Evolutionary conservation across 2,329 filamentous ascomycete genomes (phyloP), one percentile per base, ranked within the genome.

Genomic region (Bipolaris bicolor): DNA sequence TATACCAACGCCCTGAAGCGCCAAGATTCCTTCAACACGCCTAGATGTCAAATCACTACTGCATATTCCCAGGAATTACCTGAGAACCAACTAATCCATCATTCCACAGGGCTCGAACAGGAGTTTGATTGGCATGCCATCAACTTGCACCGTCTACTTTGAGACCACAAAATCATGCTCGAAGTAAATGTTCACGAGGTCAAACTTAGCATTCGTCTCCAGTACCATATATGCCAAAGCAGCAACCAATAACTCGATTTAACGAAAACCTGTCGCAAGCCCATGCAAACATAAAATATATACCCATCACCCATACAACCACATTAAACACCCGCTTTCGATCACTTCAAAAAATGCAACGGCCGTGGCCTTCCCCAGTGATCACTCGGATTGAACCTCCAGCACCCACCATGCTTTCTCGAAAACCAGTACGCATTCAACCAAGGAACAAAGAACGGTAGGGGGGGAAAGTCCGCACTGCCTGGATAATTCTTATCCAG

Each of bases 311-410:
- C n/a, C 18, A 47, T 3, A 6, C 31, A 34, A 24, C 3, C 7
- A n/a, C 16, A 31, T 7, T 24, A 11, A 26, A 13, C 15, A 11
- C 22, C 2, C 10, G 18, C 9, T 4, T 15, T 26, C 5, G 7
- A 15, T 18, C 18, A 36, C 11, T 34, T 1, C 16, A 59, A 22
- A 37, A 64, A 63, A 2, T 57, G 45, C 55, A 74, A 40, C 36
- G 66, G 57, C 20, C 64, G 59, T 16, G 63, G 68, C 52, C 67
- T 64, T 7, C 74, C 69, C 68, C 68, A 75, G 11, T 67, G 61
- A 33, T 69, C 71, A 49, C 70, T 74, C 16, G 76, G 73, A 61
- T 72, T 72, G 57, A 76, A 78, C 37, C 69, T 58, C 76, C 74
- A 77, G 16, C 61, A 64, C 1, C 71, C 69, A 29, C 60, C 61